Evolutionary conservation across 331 rosid species (phyloP), one percentile per base, ranked within the genome.

Genomic region (Quercus tomentella): DNA sequence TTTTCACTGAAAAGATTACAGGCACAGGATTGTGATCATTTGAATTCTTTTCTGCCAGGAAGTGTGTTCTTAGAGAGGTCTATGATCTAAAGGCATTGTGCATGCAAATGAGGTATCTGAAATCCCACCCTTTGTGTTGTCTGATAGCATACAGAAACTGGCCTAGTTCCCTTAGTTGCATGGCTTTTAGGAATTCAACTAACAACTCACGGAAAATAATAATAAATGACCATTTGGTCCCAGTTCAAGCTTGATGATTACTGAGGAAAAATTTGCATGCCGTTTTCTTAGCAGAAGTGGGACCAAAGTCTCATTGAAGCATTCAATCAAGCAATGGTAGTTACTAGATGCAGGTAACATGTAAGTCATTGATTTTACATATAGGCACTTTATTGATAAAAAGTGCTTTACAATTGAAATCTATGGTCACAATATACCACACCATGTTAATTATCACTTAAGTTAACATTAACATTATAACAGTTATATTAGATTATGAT

Each of bases 311-410:
- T 72, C 17, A 55, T 57, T 35, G 56, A 28, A 77, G 73, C 67
- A 70, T 70, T 58, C 55, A 6, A 61, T 54, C 73, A 35, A 14
- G 73, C 68, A 54, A 45, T 10, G 68, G 52, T 26, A 70, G 54
- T 72, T 65, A 55, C 9, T 61, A 76, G 73, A 74, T 63, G 69
- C 56, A 73, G 70, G 79, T 25, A 65, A 80, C 63, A 72, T 72
- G 76, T 28, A 30, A 49, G 60, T 79, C 58, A 79, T 82, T 79
- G 72, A 74, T 55, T 63, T 28, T 26, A 22, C 37, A 30, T 41
- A 37, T 77, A 58, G 58, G 41, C 66, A 21, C 57, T 73, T 74
- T 14, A 63, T n/a, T 71, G 67, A 54, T 75, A 25, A 21, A 71
- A 74, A 74, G 77, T 58, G 58, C 56, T 76, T 57, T 60, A 26